Evolutionary conservation across 768 basidiomycete genomes (phyloP), one percentile per base, ranked within the genome.

Genomic region (Mrakia blollopis): DNA sequence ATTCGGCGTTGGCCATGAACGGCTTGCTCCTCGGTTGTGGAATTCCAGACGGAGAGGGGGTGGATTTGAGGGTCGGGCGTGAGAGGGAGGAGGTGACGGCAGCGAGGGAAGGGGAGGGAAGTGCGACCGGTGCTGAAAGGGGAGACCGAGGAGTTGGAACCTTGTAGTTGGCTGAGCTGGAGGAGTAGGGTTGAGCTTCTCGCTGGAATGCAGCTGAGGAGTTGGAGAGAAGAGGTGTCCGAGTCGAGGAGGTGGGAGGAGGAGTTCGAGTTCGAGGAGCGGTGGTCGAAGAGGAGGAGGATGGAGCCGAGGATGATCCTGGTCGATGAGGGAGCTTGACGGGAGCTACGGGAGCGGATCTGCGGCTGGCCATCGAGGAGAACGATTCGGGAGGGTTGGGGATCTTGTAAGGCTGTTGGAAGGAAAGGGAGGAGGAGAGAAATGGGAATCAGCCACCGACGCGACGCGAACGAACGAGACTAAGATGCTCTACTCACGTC

Each of bases 281-380:
- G 32, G 18, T 32, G 23, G 21, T 23, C 10, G 74, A 76, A 4
- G 70, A 30, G 0, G 68, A 74, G 28, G 72, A 62, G 25, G 72
- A 70, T 11, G 78, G 75, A 0, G 75, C 78, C 5, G 75, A 76
- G 16, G 78, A 32, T 5, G 72, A 76, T 32, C 30, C 62, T 16
- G 50, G 37, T 50, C 75, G 74, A 30, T 25, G 91, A 91, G 9
- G 86, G 88, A 78, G 37, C 23, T 47, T 41, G 57, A n/a, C 50
- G 37, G 60, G 63, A 47, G 50, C 39, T 1, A 32, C 3, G 16
- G 35, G 62, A n/a, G 47, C 21, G 10, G 47, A 50, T 21, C n/a
- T 16, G n/a, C 39, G 41, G n/a, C 2, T 21, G 7, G 2, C 16
- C 60, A n/a, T 39, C 28, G 50, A 35, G 63, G 62, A 47, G 57